These are phyloP conservation scores for Claviceps sp. DNA, from an alignment of 2,329 filamentous ascomycete species.

Conservation along the genomic window DNA sequence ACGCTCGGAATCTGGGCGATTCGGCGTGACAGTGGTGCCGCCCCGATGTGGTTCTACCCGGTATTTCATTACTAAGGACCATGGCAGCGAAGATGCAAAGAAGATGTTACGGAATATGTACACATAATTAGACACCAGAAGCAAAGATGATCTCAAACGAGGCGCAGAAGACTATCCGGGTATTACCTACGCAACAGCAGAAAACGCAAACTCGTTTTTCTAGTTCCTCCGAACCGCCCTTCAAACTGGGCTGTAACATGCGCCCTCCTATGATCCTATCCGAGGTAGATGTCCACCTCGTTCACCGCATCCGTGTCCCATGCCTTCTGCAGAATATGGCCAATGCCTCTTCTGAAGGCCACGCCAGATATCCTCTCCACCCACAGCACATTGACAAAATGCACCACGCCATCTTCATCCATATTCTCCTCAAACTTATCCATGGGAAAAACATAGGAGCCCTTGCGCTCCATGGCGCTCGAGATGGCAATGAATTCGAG, in stretches of 20 bases:
- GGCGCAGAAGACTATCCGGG: no score
- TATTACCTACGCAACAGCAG: no score
- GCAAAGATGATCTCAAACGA: no score
- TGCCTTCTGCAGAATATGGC: slow-evolving; percentile 26
- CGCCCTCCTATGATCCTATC: slow-evolving; percentile 17
- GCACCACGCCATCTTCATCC: slow-evolving; percentile 28
- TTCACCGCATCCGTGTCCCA: slow-evolving; percentile 28
- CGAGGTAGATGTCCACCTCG: slow-evolving; percentile 28
- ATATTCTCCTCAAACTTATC: slow-evolving; percentile 28
- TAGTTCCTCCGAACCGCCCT: background rate
- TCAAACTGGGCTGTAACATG: background rate
- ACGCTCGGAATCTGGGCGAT: background rate
- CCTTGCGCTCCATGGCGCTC: slow-evolving; percentile 26
- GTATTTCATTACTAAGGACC: no score
- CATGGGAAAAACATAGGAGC: slow-evolving; percentile 25
- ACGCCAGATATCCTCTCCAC: slow-evolving; percentile 31
- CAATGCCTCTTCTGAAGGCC: slow-evolving; percentile 27
- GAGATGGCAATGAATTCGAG: slow-evolving; percentile 32
- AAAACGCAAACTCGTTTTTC: background rate
- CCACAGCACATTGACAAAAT: slow-evolving; percentile 34
- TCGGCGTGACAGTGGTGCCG: background rate
- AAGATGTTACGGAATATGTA: no score
- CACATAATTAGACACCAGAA: no score
- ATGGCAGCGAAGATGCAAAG: no score
- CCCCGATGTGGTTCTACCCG: background rate